Conservation (phyloP, 192 early-diverging fungal species). For the Diversispora epigaea region DNA sequence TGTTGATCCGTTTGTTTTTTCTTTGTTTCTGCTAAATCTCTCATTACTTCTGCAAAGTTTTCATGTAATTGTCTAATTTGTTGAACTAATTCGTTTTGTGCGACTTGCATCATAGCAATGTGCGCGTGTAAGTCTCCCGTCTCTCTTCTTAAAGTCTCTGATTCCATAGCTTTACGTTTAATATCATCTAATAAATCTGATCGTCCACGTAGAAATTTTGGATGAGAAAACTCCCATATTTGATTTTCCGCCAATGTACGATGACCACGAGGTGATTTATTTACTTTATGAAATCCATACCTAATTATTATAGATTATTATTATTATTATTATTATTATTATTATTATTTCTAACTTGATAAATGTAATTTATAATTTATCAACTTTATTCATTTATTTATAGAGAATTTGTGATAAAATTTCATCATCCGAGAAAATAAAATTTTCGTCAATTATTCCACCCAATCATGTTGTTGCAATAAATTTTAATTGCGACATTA, state of each 20-base stretch:
- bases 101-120: constrained; percentile 73
- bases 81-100: constrained; percentile 72
- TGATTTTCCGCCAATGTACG: constrained; percentile 85
- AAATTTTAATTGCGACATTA: constrained; percentile 2
- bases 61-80: constrained; percentile 74
- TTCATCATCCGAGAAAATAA: not conserved
- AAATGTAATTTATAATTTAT: too few relatives aligned
- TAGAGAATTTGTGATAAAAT: not conserved
- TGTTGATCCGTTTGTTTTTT: constrained; percentile 70
- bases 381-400: not conserved
- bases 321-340: too few relatives aligned
- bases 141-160: constrained; percentile 70
- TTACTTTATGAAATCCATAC: constrained; percentile 90
- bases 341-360: too few relatives aligned
- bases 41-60: constrained; percentile 66
- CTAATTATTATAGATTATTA: constrained; percentile 25
- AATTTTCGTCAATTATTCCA: not conserved
- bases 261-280: constrained; percentile 84
- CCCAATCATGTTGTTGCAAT: not conserved
- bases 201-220: constrained; percentile 74
- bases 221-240: constrained; percentile 89
- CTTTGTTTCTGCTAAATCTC: constrained; percentile 72
- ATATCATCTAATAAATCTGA: constrained; percentile 85
- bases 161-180: constrained; percentile 88
- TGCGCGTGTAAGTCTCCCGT: constrained; percentile 75